Evolutionary conservation across 2,329 filamentous ascomycete species (phyloP), one percentile per base, ranked within the genome.

Genomic region (Daldinia eschscholtzii): DNA sequence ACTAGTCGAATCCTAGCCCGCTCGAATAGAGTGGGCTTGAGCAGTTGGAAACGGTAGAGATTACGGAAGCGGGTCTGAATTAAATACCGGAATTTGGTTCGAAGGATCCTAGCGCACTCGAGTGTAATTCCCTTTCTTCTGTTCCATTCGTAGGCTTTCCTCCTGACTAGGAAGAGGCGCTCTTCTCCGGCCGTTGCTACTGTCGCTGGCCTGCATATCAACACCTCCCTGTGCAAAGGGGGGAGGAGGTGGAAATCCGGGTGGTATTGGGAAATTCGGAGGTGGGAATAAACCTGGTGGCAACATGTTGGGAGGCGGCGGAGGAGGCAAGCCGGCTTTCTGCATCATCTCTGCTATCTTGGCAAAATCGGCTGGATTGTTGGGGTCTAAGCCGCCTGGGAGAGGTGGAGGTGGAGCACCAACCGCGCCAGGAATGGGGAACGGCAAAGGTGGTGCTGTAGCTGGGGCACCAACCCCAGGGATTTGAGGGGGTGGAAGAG

Each of bases 111-210:
- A 88, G 55, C 85, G 81, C 28, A 82, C 77, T 57, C 86, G 80
- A 15, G 87, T 90, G 74, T 89, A 91, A 70, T 89, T 85, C 3
- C 88, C 88, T 61, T 84, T 83, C 63, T 86, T 87, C 83, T 95
- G 93, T 80, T 95, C 92, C 79, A 91, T 88, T 73, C 90, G 88
- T 73, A 97, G 81, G 73, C 92, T 94, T 78, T 96, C 93, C 76
- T 92, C 89, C 80, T 97, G 93, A 77, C 92, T 94, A 0, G 93
- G 93, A 48, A 97, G 81, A 7, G 92, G 93, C 5, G 87, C 92
- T 68, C 91, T 85, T 18, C 89, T 78, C 52, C 78, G 78, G 23
- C 79, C 81, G 4, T 81, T 41, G 53, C 68, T 41, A 50, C 69
- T 71, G 41, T 28, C 67, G 20, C 74, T 72, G 6, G 61, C 63